Evolutionary conservation across 352 stramenopile species (phyloP).

Genomic region (Pythium brachiatum): DNA sequence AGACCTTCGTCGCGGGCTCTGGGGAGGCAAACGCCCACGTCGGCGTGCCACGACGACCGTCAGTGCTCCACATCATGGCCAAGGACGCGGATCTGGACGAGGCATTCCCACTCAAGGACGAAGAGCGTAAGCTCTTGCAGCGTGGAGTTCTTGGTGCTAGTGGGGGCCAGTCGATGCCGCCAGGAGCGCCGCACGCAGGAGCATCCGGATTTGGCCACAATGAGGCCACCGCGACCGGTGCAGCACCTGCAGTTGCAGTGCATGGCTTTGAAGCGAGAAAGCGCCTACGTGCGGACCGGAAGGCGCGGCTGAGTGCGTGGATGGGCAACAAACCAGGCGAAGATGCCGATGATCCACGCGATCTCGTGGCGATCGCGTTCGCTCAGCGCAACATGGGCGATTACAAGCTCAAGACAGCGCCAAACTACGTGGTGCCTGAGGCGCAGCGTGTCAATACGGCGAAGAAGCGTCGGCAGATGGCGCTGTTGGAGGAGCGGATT

Average conservation of each 20-base stretch:
- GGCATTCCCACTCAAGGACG: slow-evolving; percentile 57
- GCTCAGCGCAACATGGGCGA: slow-evolving; percentile 89
- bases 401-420: slow-evolving; percentile 90
- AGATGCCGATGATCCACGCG: slow-evolving; percentile 87
- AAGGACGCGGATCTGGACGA: slow-evolving; percentile 45
- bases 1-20: neutral
- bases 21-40: neutral
- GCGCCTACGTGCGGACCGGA: slow-evolving; percentile 64
- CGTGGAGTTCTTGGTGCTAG: neutral
- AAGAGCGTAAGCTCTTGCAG: slow-evolving; percentile 50
- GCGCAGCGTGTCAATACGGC: slow-evolving; percentile 87
- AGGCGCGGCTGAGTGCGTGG: slow-evolving; percentile 60
- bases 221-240: slow-evolving; percentile 14
- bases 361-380: slow-evolving; percentile 89
- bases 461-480: slow-evolving; percentile 89
- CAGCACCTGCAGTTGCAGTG: slow-evolving; percentile 25
- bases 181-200: slow-evolving; percentile 3
- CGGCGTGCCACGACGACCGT: slow-evolving; percentile 26
- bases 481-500: slow-evolving; percentile 78
- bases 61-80: slow-evolving; percentile 68
- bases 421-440: slow-evolving; percentile 88
- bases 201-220: slow-evolving; percentile 6
- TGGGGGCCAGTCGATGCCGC: neutral
- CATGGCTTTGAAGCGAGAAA: slow-evolving; percentile 86
- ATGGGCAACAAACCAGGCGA: slow-evolving; percentile 75